Evolutionary conservation across 495 filamentous ascomycete genomes (phyloP), one percentile per base, ranked within the genome.

Genomic region (Aspergillus affinis): DNA sequence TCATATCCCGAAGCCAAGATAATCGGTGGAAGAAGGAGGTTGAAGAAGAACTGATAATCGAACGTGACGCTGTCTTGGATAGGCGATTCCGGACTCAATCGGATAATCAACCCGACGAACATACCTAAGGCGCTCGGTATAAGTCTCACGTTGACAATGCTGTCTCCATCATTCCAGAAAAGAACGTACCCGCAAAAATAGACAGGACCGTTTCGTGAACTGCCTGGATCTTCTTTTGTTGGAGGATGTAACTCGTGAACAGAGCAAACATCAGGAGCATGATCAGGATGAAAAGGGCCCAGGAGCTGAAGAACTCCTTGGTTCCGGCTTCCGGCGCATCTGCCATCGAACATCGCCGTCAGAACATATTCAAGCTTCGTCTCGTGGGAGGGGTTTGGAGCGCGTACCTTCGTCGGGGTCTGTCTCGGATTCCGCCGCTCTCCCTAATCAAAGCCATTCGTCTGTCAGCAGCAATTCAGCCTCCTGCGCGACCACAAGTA

Each of bases 31-130:
- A 98, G 87, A 45, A 98, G 88, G 57, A 98, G 86, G 74, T 98
- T 98, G 80, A 98, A 98, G 81, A 98, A 98, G 75, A 97, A 93
- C 68, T 97, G 92, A 73, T 98, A 97, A 78, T 98, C 87, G 80
- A 98, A 98, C 72, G 88, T 94, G 62, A 98, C 90, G 61, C 89
- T 84, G 61, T 88, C 87, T 71, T 91, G 89, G 58, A 98, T 92
- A 63, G 87, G 89, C 45, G 91, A 87, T 62, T 86, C 86, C 54
- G 87, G 82, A 49, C 86, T 88, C 54, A 97, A 74, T 66, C 94
- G 85, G 49, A 98, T 86, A 64, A 97, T 86, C 64, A 98, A 78
- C 2, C 94, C 94, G 51, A 98, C 90, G 56, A 92, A 88, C 94
- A 98, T 98, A 55, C 94, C 93, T 97, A 67, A 32, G 29, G 23